phyloP scores from a whole-genome alignment of 1,139 yeast genomes.

The Saccharomyces hybrid region DNA sequence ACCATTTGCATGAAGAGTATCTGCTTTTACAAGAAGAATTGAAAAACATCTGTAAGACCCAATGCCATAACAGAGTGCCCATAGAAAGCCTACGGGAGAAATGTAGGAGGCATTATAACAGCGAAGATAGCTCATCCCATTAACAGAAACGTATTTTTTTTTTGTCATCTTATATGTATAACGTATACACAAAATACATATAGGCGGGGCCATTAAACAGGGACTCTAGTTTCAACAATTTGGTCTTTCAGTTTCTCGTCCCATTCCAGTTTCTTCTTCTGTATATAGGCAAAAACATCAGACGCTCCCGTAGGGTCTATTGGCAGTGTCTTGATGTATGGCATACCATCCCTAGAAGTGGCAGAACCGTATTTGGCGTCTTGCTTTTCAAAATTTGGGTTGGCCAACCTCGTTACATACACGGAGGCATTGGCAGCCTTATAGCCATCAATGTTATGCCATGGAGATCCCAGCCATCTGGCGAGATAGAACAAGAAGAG shows the following conservation, averaged over 20 bases:
- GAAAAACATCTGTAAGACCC: conserved; percentile 6
- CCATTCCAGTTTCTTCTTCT: conserved; percentile 53
- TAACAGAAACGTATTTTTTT: background rate
- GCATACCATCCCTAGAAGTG: conserved; percentile 53
- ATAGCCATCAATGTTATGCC: conserved; percentile 85
- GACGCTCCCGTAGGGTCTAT: conserved; percentile 58
- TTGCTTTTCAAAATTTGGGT: conserved; percentile 41
- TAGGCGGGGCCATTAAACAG: conserved; percentile 10
- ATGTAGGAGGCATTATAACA: background rate
- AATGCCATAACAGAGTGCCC: background rate
- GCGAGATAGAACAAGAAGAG: conserved; percentile 75
- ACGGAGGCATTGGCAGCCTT: conserved; percentile 84
- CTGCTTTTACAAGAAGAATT: conserved; percentile 14
- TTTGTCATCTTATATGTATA: background rate
- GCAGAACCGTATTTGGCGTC: conserved; percentile 70
- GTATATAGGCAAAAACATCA: conserved; percentile 56
- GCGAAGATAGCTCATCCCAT: background rate
- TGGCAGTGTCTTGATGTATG: conserved; percentile 47
- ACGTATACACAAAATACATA: background rate
- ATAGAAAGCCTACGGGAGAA: conserved; percentile 2
- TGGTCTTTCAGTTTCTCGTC: conserved; percentile 64
- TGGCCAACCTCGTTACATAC: conserved; percentile 46
- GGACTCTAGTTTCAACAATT: conserved; percentile 46
- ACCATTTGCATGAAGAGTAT: conserved; percentile 17
- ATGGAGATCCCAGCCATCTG: conserved; percentile 70